Evolutionary conservation across 2,329 filamentous ascomycete species (phyloP).

Genomic region (Cladosporium sp.): DNA sequence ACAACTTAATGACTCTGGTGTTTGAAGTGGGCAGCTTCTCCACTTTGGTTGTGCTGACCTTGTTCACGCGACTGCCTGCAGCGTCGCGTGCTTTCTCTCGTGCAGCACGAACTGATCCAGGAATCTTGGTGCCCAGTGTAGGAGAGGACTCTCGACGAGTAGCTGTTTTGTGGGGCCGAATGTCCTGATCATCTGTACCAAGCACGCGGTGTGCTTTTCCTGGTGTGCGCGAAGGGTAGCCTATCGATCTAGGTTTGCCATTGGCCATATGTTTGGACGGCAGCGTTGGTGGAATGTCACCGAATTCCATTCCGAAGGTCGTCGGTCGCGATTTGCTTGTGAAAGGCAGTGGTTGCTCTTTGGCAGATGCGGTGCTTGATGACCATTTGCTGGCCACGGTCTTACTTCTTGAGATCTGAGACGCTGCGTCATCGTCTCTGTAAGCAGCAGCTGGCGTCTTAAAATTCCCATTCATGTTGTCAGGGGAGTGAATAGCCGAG

Average conservation of each 20-base stretch:
- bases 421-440: slow-evolving; percentile 12
- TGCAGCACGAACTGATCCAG: slow-evolving; percentile 26
- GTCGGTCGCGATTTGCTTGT: not conserved
- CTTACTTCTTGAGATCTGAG: slow-evolving; percentile 17
- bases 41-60: not conserved
- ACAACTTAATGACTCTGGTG: slow-evolving; percentile 8
- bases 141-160: slow-evolving; percentile 29
- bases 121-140: slow-evolving; percentile 27
- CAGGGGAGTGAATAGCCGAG: not conserved
- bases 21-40: slow-evolving; percentile 14
- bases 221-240: slow-evolving; percentile 28
- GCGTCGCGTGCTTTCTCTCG: slow-evolving; percentile 21
- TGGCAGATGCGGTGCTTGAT: slow-evolving; percentile 30
- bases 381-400: slow-evolving; percentile 34
- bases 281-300: not conserved
- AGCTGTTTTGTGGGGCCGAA: not conserved
- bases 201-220: slow-evolving; percentile 13
- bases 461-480: not conserved
- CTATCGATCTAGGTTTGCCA: slow-evolving; percentile 23
- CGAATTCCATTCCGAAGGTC: not conserved
- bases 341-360: slow-evolving; percentile 2
- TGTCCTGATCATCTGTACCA: slow-evolving; percentile 9
- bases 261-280: slow-evolving; percentile 1
- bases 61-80: slow-evolving; percentile 1
- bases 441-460: not conserved